Evolutionary conservation across 805 yeast species (phyloP), one percentile per base, ranked within the genome.

Genomic region (Millerozyma miso): DNA sequence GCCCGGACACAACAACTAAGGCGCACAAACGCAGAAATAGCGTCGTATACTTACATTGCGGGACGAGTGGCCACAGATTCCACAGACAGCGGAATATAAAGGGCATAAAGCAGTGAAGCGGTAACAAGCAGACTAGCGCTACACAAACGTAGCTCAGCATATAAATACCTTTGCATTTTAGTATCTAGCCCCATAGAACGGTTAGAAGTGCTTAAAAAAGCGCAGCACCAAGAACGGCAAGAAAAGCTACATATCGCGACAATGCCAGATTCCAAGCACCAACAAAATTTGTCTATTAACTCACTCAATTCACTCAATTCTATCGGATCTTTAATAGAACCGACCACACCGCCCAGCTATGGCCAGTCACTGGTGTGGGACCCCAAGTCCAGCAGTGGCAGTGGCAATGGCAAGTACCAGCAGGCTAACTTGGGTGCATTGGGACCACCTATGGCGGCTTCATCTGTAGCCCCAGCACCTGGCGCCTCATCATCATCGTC

Each of bases 341-440:
- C 81, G 6, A 61, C 76, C 33, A 76, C 81, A 3, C 81, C 81
- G 2, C 79, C 80, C 16, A 49, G 40, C 31, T 42, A 43, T 37
- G 33, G 39, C 35, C 35, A 29, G 33, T 40, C 32, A 14, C 40
- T n/a, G 39, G 38, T 38, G 42, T 41, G 45, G 39, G 39, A 37
- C 7, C 12, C 16, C 19, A 23, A 14, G 33, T 8, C 5, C 17
- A 17, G 39, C 39, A 31, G 18, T 13, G 19, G 19, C 31, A 17
- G 3, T 26, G 33, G 33, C 33, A 16, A 19, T 8, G 17, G 15
- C 38, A 35, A 35, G 10, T 18, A 20, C 13, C 16, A 13, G 17
- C 34, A 32, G 34, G 19, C 13, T 3, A 33, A 19, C 18, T 13
- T 33, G 16, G 36, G 36, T 16, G 16, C 20, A 5, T 4, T 23